Base-by-base conservation (phyloP, 2,329 filamentous ascomycete genomes). In the Phoma sp. region DNA sequence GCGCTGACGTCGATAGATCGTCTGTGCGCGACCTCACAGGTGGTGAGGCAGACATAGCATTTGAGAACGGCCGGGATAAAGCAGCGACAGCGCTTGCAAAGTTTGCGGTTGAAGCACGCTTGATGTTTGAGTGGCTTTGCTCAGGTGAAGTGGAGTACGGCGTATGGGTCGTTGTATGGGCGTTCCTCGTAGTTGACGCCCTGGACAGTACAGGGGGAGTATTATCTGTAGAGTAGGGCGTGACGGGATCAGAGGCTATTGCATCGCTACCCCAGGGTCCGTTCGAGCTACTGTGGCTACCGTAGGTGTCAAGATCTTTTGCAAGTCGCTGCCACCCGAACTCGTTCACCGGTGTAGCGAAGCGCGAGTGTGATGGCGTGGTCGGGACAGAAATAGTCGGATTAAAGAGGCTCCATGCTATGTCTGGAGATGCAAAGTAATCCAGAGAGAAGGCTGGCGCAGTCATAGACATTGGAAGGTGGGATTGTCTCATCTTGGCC, bases 201-300 rank as follows among this genome's bases (percentile, higher is more conserved):
- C 78, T 77, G 21, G 78, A 76, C 30, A 75, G 62, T 20, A 74
- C 70, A 5, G 83, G 83, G 38, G 82, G 82, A 3, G 82, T 84
- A 18, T 77, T 79, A 14, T 80, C 80, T 1, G 79, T 81, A 3
- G 82, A 84, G 60, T 80, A 79, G 1, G 82, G 78, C 3, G 81
- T 81, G 2, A 79, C 76, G 3, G 80, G 78, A 42, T 80, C 80
- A 38, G 76, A 76, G 5, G 66, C 68, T 15, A 69, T 36, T 4
- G 61, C 61, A 39, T 77, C 75, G 56, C 72, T 75, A 20, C 78
- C 77, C 78, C 79, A 82, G 3, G 77, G 74, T 33, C 82, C 82
- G 47, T 79, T 78, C 3, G 79, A 81, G 7, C 82, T 84, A 7
- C 76, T 77, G 49, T 77, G 77, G 23, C 81, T 83, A 21, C 79